Conservation (phyloP, 1,284 basidiomycete genomes). For the Anthracocystis walkeri region DNA sequence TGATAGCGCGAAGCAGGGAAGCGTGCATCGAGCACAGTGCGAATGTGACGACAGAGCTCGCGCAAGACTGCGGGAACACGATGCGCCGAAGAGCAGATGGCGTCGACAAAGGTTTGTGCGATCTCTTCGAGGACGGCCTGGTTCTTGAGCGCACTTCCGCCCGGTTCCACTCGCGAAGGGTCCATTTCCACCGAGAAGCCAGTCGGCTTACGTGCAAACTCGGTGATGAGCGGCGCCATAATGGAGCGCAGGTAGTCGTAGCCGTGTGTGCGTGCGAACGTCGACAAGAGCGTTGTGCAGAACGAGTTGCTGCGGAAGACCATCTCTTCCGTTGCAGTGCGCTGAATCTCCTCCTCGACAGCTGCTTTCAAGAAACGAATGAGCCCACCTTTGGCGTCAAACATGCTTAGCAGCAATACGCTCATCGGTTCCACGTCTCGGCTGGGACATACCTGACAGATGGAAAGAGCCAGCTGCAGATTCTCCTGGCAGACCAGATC, state of each 20-base stretch:
- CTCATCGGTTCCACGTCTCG: conserved; percentile 59
- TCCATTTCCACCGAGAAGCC: conserved; percentile 67
- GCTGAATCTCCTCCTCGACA: conserved; percentile 61
- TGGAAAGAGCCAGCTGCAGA: conserved; percentile 61
- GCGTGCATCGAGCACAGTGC: conserved; percentile 57
- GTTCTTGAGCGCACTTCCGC: conserved; percentile 57
- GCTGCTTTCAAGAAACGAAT: conserved; percentile 61
- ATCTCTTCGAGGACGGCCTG: conserved; percentile 62
- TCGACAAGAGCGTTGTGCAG: conserved; percentile 61
- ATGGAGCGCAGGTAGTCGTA: conserved; percentile 66
- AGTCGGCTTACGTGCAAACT: conserved; percentile 58
- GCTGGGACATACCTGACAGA: conserved; percentile 58
- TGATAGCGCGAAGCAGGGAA: conserved; percentile 65
- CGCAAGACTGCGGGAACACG: conserved; percentile 64
- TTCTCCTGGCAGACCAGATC: conserved; percentile 59
- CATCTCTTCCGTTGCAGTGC: conserved; percentile 62
- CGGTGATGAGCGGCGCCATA: conserved; percentile 62
- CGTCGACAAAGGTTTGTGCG: conserved; percentile 63
- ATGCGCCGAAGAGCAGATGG: conserved; percentile 63
- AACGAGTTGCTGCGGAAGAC: conserved; percentile 67
- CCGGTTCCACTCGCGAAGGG: conserved; percentile 51
- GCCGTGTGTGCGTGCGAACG: conserved; percentile 63
- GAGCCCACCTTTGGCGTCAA: conserved; percentile 62
- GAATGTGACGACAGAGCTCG: conserved; percentile 65
- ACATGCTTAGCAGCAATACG: conserved; percentile 58